Evolutionary conservation across 352 stramenopile species (phyloP), one percentile per base, ranked within the genome.

Genomic region (Phytophthora syringae): DNA sequence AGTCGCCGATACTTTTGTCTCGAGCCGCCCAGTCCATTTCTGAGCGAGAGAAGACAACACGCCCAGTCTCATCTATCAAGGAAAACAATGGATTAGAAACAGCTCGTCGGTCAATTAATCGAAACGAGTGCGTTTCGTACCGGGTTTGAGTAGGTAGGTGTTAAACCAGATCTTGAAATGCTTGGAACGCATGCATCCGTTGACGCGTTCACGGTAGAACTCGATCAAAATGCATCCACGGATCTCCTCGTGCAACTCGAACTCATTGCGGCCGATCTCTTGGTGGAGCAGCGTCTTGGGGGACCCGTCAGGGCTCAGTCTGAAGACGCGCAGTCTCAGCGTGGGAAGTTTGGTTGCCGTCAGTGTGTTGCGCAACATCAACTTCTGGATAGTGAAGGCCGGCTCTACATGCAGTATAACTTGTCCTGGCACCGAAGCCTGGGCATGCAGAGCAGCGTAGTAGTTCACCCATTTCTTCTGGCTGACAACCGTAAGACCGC

Each of bases 141-240:
- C 62, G 51, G 64, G 65, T 2, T 78, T 58, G 53, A 84, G 57
- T 34, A 88, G 84, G 25, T 76, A 68, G 9, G 84, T 89, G 69
- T 88, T 80, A 66, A 92, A 90, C 84, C 84, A 92, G 22, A 90
- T 55, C 52, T 88, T 89, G 44, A 92, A 88, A 57, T 92, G 72
- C 30, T 89, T 89, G n/a, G 64, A 64, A 28, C 70, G 50, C 53
- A 84, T 67, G 48, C 76, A 88, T 27, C 79, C 68, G 16, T 61
- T 69, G 11, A 62, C 75, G 5, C 63, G 60, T 5, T 79, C 40
- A 27, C 71, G 67, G 39, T 76, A 82, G 58, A 90, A 89, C 56
- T 92, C 84, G 21, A 92, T 39, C 62, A 83, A 48, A 20, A 92
- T 70, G 43, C 79, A 84, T 20, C 84, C 81, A 36, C 71, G 66